Evolutionary conservation across 2,329 filamentous ascomycete genomes (phyloP).

Genomic region (Camptophora hylomeconis): DNA sequence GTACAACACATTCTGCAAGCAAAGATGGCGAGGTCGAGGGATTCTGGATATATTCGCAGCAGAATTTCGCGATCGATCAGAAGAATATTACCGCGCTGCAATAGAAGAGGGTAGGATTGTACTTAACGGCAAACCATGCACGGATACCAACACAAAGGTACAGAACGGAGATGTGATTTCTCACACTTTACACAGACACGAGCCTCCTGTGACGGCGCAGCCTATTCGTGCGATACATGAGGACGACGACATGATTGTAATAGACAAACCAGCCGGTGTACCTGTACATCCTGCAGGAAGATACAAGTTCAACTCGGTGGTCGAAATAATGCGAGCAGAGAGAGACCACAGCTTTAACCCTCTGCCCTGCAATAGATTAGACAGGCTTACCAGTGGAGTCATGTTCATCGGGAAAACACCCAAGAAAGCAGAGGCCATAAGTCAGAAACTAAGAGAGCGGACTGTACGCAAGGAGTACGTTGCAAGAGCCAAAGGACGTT

Average conservation of each 20-base stretch:
- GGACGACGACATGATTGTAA: slow-evolving; percentile 84
- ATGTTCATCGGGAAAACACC: slow-evolving; percentile 94
- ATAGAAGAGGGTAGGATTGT: slow-evolving; percentile 68
- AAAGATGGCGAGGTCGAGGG: slow-evolving; percentile 73
- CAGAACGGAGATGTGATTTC: slow-evolving; percentile 84
- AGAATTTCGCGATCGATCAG: slow-evolving; percentile 80
- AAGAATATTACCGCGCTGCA: slow-evolving; percentile 71
- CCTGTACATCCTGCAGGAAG: slow-evolving; percentile 91
- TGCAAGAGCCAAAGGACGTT: slow-evolving; percentile 77
- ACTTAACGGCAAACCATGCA: slow-evolving; percentile 62
- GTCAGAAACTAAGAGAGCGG: slow-evolving; percentile 61
- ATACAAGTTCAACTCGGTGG: slow-evolving; percentile 88
- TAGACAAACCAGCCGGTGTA: slow-evolving; percentile 90
- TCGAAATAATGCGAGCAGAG: slow-evolving; percentile 84
- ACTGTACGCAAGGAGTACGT: slow-evolving; percentile 93
- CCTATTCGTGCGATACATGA: slow-evolving; percentile 78
- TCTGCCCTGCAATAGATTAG: slow-evolving; percentile 78
- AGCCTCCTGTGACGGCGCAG: slow-evolving; percentile 76
- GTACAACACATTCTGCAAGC: slow-evolving; percentile 89
- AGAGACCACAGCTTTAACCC: slow-evolving; percentile 45
- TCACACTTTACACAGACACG: slow-evolving; percentile 88
- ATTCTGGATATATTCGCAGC: slow-evolving; percentile 78
- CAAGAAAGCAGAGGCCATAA: slow-evolving; percentile 64
- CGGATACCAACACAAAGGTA: slow-evolving; percentile 53
- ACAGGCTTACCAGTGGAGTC: slow-evolving; percentile 84